A percentile compares a stretch with the other conserved stretches of the same genome.
Evolutionary conservation across 1,284 basidiomycete species (phyloP).

Genomic region (Ustilago nuda): DNA sequence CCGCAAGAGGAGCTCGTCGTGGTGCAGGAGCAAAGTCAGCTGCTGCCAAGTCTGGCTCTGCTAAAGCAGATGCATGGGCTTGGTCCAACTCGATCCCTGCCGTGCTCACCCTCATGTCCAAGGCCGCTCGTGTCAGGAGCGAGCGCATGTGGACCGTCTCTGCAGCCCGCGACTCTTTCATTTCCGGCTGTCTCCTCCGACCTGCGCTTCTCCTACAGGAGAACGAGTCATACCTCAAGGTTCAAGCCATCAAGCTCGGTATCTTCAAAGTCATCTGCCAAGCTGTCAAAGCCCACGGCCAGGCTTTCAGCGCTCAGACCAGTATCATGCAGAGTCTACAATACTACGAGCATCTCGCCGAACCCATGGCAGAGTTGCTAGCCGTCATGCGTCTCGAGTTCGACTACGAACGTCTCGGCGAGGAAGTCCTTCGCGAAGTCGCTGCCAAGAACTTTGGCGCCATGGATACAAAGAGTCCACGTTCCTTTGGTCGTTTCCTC

Average conservation of each 20-base stretch:
- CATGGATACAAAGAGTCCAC: constrained; percentile 87
- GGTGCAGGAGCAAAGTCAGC: constrained; percentile 39
- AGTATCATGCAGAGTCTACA: constrained; percentile 91
- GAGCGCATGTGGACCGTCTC: constrained; percentile 63
- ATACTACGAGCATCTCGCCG: constrained; percentile 92
- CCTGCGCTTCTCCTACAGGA: constrained; percentile 90
- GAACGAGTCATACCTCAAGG: constrained; percentile 88
- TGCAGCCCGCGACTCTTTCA: constrained; percentile 61
- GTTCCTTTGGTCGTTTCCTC: constrained; percentile 87
- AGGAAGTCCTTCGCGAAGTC: constrained; percentile 88
- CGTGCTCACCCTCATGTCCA: constrained; percentile 57
- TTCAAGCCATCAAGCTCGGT: constrained; percentile 77
- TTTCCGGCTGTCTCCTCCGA: constrained; percentile 65
- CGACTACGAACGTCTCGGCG: constrained; percentile 87
- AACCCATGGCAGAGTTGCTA: constrained; percentile 92
- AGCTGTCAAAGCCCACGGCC: constrained; percentile 90
- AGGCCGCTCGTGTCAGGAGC: constrained; percentile 54
- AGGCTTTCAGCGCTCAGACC: constrained; percentile 78
- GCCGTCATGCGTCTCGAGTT: constrained; percentile 84
- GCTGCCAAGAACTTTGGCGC: constrained; percentile 81
- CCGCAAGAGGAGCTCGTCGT: constrained; percentile 37
- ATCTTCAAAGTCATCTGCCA: constrained; percentile 90
- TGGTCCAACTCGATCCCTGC: constrained; percentile 61
- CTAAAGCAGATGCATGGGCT: constrained; percentile 52
- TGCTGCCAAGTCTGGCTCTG: constrained; percentile 38